A percentile compares a stretch with the other conserved stretches of the same genome.
Conservation (phyloP, 1,284 basidiomycete species). For the Microbotryomycetes sp. region DNA sequence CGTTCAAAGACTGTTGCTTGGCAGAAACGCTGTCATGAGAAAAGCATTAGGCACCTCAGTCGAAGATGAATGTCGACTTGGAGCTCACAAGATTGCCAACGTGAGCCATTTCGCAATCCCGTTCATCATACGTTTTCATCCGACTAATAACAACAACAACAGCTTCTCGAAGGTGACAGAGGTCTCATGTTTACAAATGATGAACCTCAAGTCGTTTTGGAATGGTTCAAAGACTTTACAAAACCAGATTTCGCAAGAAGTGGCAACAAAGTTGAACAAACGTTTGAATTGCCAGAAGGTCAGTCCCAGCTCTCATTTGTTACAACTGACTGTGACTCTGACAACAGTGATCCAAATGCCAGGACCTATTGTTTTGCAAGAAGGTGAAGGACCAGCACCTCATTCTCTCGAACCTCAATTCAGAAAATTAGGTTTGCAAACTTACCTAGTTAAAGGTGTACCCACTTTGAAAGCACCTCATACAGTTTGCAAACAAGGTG, state of each 20-base stretch:
- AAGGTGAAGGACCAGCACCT: conserved; percentile 64
- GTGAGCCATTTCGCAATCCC: conserved; percentile 44
- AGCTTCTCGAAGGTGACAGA: conserved; percentile 89
- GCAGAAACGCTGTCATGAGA: conserved; percentile 85
- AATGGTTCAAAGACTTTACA: conserved; percentile 89
- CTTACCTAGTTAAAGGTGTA: conserved; percentile 73
- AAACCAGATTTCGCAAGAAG: conserved; percentile 87
- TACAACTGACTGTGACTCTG: no score
- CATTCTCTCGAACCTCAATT: conserved; percentile 96
- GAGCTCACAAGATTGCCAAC: conserved; percentile 70
- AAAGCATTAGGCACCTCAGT: conserved; percentile 85
- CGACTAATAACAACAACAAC: conserved; percentile 3
- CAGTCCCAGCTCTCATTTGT: conserved; percentile 20
- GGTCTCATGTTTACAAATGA: conserved; percentile 88
- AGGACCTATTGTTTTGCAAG: conserved; percentile 48
- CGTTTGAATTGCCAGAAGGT: conserved; percentile 66
- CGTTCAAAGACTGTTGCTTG: conserved; percentile 78
- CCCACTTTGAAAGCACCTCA: conserved; percentile 73
- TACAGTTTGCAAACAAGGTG: conserved; percentile 75
- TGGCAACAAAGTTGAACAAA: conserved; percentile 70
- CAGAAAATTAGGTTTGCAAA: conserved; percentile 80
- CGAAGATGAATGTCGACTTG: conserved; percentile 78
- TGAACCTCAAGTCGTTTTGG: conserved; percentile 76
- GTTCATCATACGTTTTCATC: background rate
- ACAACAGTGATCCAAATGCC: background rate